Evolutionary conservation across 2,329 filamentous ascomycete genomes (phyloP).

Genomic region (Diaporthe eres): DNA sequence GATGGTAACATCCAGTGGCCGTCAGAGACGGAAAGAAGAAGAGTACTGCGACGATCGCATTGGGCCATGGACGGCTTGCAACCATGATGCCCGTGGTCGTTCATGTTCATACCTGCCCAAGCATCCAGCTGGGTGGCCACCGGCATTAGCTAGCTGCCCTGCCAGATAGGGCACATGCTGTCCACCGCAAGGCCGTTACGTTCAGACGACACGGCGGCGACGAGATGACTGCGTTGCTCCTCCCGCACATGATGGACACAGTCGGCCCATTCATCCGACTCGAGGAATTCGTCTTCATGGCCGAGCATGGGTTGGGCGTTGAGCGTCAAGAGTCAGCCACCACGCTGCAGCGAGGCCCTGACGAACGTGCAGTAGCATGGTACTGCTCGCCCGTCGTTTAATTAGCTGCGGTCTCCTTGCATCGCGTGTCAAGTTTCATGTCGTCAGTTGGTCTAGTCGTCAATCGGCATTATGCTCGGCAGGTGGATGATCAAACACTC

Average conservation of each 20-base stretch:
- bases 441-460: constrained; percentile 27
- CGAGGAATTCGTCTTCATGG: constrained; percentile 8
- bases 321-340: constrained; percentile 25
- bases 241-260: constrained; percentile 11
- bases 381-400: constrained; percentile 14
- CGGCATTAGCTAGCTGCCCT: not conserved
- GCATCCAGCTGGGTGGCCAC: not conserved
- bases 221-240: constrained; percentile 10
- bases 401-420: constrained; percentile 32
- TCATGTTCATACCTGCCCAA: not conserved
- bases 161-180: not conserved
- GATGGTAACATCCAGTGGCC: not conserved
- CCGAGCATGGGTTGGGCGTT: constrained; percentile 8
- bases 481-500: constrained; percentile 39
- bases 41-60: not conserved
- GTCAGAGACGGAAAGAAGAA: not conserved
- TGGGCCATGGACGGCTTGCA: not conserved
- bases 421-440: constrained; percentile 42
- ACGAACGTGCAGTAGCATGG: constrained; percentile 17
- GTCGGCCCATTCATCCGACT: constrained; percentile 24
- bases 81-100: not conserved
- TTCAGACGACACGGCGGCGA: constrained; percentile 25
- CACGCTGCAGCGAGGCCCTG: constrained; percentile 20
- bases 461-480: constrained; percentile 40
- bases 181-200: not conserved